Base-by-base conservation (phyloP, 352 stramenopile genomes). In the Phytopythium litorale region DNA sequence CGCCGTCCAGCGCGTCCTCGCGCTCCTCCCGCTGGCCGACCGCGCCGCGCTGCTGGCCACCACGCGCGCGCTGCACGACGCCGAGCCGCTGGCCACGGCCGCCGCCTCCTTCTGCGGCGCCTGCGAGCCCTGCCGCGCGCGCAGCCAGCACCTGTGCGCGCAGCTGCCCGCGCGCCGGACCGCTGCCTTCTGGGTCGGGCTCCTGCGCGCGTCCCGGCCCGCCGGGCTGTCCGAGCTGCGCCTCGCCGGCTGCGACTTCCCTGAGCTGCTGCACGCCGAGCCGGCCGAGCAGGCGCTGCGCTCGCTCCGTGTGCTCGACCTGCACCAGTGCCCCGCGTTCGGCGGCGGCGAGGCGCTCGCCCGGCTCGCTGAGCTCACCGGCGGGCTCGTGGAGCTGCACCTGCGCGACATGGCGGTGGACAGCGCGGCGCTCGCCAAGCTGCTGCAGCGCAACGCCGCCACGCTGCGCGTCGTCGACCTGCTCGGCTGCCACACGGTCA, bases 401-500 rank as follows among this genome's bases (percentile, higher is more conserved):
- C 67, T 96, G 25, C 72, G 74, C 12, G 84, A 96, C 63, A 91
- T 96, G 81, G 56, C 75, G 0, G 57, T 96, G 7, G 80, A 92
- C 58, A 66, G 68, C 46, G 56, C 61, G 7, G 73, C 77, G n/a
- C 65, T 96, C 11, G 68, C 71, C 38, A 67, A 67, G 42, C 53
- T 94, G 18, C 16, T 96, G 21, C 43, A 45, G 1, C 70, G 58
- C 4, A 94, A 94, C 58, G 59, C 60, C 0, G 13, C 23, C 0
- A 78, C 81, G 7, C 74, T 96, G 19, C 76, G 76, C 0, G 68
- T 89, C 28, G 73, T 96, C 30, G 78, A 93, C 50, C 66, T 96
- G 43, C 68, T 87, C 32, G 87, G 87, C 16, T 96, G 87, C 56
- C 87, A 96, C 64, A 91, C 79, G 28, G 45, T 96, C 9, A 79